Evolutionary conservation across 1,139 yeast genomes (phyloP).

Genomic region (Magnusiomyces fungicola): DNA sequence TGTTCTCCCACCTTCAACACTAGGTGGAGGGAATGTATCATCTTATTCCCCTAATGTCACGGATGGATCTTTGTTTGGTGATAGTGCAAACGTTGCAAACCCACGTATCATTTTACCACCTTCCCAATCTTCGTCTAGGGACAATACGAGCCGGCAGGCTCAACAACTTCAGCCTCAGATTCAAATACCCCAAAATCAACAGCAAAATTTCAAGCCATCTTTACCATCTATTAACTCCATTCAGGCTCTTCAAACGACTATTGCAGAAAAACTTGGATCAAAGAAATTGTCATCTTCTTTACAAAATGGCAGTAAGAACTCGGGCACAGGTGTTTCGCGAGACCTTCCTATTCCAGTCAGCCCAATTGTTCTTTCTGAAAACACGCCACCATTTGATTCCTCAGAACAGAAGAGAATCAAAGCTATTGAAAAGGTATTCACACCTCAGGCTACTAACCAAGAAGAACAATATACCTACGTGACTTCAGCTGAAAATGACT

Average conservation of each 20-base stretch:
- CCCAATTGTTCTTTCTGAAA: constrained; percentile 6
- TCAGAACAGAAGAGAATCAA: background rate
- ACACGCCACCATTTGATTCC: constrained; percentile 1
- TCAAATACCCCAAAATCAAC: background rate
- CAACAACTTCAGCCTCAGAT: no score
- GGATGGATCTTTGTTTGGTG: constrained; percentile 1
- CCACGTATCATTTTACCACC: constrained; percentile 8
- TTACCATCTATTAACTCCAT: constrained; percentile 14
- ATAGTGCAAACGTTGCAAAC: background rate
- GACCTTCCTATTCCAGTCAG: constrained; percentile 4
- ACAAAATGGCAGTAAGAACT: background rate
- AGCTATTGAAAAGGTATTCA: background rate
- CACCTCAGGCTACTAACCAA: constrained; percentile 2
- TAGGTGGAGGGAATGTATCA: background rate
- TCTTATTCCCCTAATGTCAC: background rate
- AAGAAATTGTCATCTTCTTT: background rate
- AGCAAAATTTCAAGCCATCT: background rate
- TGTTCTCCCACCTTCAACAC: constrained; percentile 1
- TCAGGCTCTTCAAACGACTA: constrained; percentile 15
- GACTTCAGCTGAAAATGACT: no score
- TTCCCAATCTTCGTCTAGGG: background rate
- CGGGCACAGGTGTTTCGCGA: background rate
- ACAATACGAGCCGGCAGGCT: no score
- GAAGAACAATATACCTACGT: background rate
- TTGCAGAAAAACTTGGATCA: constrained; percentile 14